Base-by-base conservation (phyloP, 768 basidiomycete species). In the Mycena pura region DNA sequence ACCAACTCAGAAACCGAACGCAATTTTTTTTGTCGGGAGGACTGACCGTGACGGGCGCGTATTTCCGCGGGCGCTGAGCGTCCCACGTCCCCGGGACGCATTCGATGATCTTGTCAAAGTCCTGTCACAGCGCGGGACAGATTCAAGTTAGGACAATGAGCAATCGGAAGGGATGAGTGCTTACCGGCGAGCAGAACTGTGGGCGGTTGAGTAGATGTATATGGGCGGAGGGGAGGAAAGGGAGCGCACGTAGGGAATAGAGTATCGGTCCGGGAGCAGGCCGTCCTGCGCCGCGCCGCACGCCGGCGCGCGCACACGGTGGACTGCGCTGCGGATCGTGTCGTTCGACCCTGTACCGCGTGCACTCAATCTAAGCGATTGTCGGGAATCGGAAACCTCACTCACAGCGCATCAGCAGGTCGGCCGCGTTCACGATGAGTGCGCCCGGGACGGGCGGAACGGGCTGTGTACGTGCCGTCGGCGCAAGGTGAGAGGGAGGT, bases 201-300 rank as follows among this genome's bases (percentile, higher is more conserved):
- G n/a, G n/a, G n/a, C n/a, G n/a, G n/a, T n/a, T n/a, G n/a, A n/a
- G n/a, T n/a, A n/a, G n/a, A n/a, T n/a, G n/a, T n/a, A n/a, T n/a
- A n/a, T n/a, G n/a, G n/a, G n/a, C n/a, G n/a, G n/a, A n/a, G n/a
- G n/a, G n/a, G n/a, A n/a, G n/a, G n/a, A n/a, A n/a, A n/a, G n/a
- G n/a, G n/a, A n/a, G n/a, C 57, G 60, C 60, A 84, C 84, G 66
- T 86, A 88, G 31, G 87, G 86, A 61, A 88, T 87, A 0, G 86
- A 87, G 65, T 85, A 87, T 25, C 87, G 75, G 31, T 80, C 79
- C 1, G 81, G 83, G 1, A 82, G 77, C 72, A 80, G 78, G 11
- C 69, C 73, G 15, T 49, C 39, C 19, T 47, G 6, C 27, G 47
- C 49, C 31, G 46, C 45, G n/a, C n/a, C n/a, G 28, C 65, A 24